Conservation (phyloP, 345 rosid genomes). For the Odontarrhena argentea region DNA sequence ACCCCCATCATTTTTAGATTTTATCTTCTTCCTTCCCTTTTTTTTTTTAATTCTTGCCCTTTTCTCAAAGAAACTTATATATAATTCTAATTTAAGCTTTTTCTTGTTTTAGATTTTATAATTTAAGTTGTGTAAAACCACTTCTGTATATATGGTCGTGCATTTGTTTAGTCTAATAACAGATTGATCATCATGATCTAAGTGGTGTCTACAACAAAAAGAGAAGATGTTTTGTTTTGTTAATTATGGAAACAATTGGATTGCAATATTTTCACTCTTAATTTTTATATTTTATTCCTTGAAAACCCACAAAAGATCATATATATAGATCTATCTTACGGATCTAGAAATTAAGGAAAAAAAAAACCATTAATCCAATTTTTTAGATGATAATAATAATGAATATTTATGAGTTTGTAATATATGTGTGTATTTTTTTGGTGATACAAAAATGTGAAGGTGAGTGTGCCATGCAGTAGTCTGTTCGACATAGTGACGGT, state of each 20-base stretch:
- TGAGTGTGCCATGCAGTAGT: conserved; percentile 94
- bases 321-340: background rate
- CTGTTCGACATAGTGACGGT: conserved; percentile 86
- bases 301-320: conserved; percentile 7
- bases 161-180: background rate
- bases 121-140: conserved; percentile 1
- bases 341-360: background rate
- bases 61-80: conserved; percentile 9
- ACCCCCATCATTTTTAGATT: conserved; percentile 4
- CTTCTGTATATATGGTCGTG: conserved; percentile 13
- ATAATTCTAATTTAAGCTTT: too few species aligned
- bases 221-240: background rate
- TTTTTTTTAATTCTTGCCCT: background rate
- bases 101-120: background rate
- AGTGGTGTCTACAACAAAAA: background rate
- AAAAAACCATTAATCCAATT: background rate
- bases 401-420: background rate
- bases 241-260: background rate
- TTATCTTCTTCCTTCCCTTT: conserved; percentile 15
- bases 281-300: background rate
- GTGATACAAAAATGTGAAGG: conserved; percentile 51
- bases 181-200: background rate
- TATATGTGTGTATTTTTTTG: conserved; percentile 2
- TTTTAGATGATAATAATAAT: too few species aligned
- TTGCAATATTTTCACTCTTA: background rate